Evolutionary conservation across 164 flowering plant species (phyloP).

Genomic region (Magnolia kwangsiensis): DNA sequence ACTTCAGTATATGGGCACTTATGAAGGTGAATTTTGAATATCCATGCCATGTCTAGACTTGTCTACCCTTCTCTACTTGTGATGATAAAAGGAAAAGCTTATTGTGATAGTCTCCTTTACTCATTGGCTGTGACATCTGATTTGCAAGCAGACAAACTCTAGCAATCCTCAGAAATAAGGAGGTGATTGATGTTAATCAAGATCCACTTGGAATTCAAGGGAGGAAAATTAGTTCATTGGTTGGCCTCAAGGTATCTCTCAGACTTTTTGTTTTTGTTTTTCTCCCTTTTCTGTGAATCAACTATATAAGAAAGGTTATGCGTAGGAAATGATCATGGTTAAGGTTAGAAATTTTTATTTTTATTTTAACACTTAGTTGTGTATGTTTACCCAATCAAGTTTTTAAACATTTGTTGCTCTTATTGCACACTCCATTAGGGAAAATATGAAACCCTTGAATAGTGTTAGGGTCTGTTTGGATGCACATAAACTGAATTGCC

Average conservation of each 20-base stretch:
- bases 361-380: too few species aligned
- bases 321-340: background rate
- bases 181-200: slow-evolving; percentile 48
- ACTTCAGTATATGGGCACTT: slow-evolving; percentile 53
- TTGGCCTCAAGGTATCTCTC: slow-evolving; percentile 35
- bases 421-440: too few species aligned
- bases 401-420: background rate
- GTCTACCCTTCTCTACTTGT: background rate
- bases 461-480: too few species aligned
- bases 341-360: too few species aligned
- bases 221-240: slow-evolving; percentile 33
- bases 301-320: background rate
- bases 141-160: slow-evolving; percentile 34
- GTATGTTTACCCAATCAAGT: background rate
- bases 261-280: too few species aligned
- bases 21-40: slow-evolving; percentile 29
- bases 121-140: slow-evolving; percentile 46
- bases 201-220: slow-evolving; percentile 48
- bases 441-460: too few species aligned
- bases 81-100: background rate
- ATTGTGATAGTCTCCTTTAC: slow-evolving; percentile 39
- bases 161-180: slow-evolving; percentile 37
- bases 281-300: background rate
- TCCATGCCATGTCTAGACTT: background rate
- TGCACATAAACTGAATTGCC: too few species aligned